Conservation (phyloP, 2,329 filamentous ascomycete genomes). For the Epicoccum sorghinum region DNA sequence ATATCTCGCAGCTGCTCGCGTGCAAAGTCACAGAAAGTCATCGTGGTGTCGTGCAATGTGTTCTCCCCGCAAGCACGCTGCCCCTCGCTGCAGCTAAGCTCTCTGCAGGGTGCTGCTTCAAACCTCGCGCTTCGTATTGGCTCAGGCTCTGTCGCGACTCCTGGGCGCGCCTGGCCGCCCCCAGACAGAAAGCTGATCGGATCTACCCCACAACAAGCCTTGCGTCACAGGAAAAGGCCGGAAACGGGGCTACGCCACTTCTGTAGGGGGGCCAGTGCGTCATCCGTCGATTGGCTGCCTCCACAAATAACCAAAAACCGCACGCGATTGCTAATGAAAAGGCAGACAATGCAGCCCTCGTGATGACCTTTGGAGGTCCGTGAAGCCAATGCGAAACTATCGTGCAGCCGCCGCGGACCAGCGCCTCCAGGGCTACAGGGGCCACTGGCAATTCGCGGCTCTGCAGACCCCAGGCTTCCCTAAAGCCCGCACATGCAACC, state of each 20-base stretch:
- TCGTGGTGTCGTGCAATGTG: conserved; percentile 5
- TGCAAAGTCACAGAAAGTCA: background rate
- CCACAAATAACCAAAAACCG: conserved; percentile 12
- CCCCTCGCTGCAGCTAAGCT: conserved; percentile 14
- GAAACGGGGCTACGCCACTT: conserved; percentile 27
- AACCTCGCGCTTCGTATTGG: conserved; percentile 14
- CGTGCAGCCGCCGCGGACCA: conserved; percentile 1
- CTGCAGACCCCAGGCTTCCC: conserved; percentile 5
- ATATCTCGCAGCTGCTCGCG: background rate
- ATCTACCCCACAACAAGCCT: conserved; percentile 20
- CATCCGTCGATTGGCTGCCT: conserved; percentile 23
- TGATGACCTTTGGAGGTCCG: conserved; percentile 10
- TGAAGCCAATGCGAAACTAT: conserved; percentile 5
- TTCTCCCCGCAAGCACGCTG: conserved; percentile 1
- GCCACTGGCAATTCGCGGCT: conserved; percentile 22
- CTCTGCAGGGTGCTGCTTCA: conserved; percentile 8
- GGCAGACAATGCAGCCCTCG: conserved; percentile 13
- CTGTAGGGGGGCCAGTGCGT: conserved; percentile 18
- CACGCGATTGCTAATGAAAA: conserved; percentile 17
- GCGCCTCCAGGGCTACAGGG: too few species aligned
- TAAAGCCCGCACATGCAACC: conserved; percentile 1
- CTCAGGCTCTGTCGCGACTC: conserved; percentile 8
- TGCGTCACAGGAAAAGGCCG: conserved; percentile 22
- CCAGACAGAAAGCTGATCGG: conserved; percentile 20
- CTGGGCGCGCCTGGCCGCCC: conserved; percentile 18